These are phyloP conservation scores for Triticum monococcum DNA, from an alignment of 176 grass and related monocot genomes.

Conservation along the genomic window DNA sequence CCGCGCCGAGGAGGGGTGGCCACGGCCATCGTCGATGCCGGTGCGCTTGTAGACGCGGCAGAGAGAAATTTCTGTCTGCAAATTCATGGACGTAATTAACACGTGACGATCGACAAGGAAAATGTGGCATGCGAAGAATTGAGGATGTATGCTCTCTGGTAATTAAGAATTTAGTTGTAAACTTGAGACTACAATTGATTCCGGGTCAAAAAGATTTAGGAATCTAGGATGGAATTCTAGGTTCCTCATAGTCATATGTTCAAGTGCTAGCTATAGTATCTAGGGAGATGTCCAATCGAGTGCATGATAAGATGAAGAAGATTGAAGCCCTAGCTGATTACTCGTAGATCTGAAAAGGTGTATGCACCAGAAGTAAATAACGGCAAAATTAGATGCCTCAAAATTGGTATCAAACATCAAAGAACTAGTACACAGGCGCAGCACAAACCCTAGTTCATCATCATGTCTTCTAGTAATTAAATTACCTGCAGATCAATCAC, in stretches of 20 bases:
- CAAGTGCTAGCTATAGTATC: not conserved
- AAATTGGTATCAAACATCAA: not conserved
- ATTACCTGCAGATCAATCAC: not conserved
- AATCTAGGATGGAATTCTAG: constrained; percentile 26
- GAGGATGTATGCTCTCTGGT: not conserved
- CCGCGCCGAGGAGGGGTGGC: constrained; percentile 29
- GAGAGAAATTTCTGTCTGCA: constrained; percentile 87
- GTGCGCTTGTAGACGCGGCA: constrained; percentile 93
- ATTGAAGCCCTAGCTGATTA: constrained; percentile 41
- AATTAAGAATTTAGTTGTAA: constrained; percentile 26
- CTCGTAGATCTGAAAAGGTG: not conserved
- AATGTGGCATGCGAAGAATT: not conserved
- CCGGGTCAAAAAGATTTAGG: not conserved
- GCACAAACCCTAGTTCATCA: constrained; percentile 40
- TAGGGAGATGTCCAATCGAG: not conserved
- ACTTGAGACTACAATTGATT: not conserved
- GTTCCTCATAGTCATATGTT: not conserved
- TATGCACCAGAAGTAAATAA: not conserved
- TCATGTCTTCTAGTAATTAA: not conserved
- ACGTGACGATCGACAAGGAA: not conserved
- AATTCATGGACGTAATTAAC: not conserved
- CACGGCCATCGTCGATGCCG: constrained; percentile 69
- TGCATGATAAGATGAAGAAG: not conserved
- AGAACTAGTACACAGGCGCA: not conserved
- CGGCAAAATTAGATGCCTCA: not conserved